These are phyloP conservation scores for Tillandsia fasciculata DNA, from an alignment of 176 grass and related monocot genomes.

Conservation along the genomic window DNA sequence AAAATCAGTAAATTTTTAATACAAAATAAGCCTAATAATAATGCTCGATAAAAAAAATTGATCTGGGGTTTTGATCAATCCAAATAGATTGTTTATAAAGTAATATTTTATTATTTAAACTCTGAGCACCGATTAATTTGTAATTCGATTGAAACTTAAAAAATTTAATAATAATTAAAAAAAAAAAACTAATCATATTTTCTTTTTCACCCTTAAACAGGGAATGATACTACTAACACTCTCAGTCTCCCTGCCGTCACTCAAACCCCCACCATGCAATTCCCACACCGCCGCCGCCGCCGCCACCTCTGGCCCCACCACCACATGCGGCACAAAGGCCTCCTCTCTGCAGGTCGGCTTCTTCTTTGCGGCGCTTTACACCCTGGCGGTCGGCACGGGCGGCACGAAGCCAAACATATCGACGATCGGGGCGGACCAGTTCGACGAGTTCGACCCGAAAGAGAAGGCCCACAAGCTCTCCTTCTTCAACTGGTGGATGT, in stretches of 20 bases:
- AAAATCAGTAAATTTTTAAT: too few species aligned
- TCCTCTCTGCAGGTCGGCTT: slow-evolving; percentile 52
- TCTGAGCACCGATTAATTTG: too few species aligned
- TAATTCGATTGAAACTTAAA: too few species aligned
- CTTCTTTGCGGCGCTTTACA: slow-evolving; percentile 74
- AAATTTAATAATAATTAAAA: too few species aligned
- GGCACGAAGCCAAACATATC: slow-evolving; percentile 97
- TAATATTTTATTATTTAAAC: too few species aligned
- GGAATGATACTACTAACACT: slow-evolving; percentile 63
- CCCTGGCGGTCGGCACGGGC: slow-evolving; percentile 68
- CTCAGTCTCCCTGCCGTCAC: slow-evolving; percentile 57
- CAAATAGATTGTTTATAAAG: too few species aligned
- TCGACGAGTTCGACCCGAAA: slow-evolving; percentile 52
- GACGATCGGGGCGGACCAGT: slow-evolving; percentile 92
- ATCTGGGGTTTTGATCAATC: too few species aligned
- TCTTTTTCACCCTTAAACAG: slow-evolving; percentile 18
- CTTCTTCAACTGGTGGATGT: slow-evolving; percentile 99
- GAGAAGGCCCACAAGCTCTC: slow-evolving; percentile 74
- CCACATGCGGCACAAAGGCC: slow-evolving; percentile 32
- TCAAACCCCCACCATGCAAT: slow-evolving; percentile 57
- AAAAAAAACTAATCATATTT: background rate
- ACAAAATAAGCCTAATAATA: too few species aligned
- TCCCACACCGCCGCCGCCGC: slow-evolving; percentile 9
- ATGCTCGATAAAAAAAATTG: too few species aligned
- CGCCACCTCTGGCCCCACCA: slow-evolving; percentile 16